Percentiles rank a stretch among this genome's conserved stretches.
Evolutionary conservation across 345 rosid genomes (phyloP).

Genomic region (Eucalyptus cloeziana): DNA sequence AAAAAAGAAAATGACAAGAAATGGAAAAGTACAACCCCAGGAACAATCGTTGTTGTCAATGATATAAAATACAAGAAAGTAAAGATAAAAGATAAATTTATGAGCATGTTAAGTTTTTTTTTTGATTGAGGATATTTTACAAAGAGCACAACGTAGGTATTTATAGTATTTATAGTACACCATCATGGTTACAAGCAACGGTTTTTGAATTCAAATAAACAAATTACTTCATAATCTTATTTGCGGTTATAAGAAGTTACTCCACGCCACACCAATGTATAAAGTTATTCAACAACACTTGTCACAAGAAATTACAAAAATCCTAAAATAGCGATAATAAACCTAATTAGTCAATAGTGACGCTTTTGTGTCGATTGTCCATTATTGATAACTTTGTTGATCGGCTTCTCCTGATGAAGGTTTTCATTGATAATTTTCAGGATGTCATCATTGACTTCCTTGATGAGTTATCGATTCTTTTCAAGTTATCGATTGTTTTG

Average conservation of each 20-base stretch:
- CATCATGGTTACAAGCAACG: background rate
- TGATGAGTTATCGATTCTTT: background rate
- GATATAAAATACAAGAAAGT: background rate
- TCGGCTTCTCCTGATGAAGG: background rate
- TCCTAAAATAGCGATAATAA: background rate
- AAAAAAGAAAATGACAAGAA: background rate
- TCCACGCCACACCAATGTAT: background rate
- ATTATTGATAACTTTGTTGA: background rate
- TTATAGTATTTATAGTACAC: background rate
- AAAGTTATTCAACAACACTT: background rate
- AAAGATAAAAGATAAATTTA: background rate
- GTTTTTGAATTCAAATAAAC: background rate
- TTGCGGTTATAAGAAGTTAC: rapidly evolving
- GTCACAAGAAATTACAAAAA: background rate
- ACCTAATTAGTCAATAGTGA: background rate
- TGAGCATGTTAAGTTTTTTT: background rate
- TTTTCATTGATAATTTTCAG: background rate
- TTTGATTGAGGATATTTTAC: background rate
- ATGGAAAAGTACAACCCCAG: background rate
- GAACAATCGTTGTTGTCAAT: background rate
- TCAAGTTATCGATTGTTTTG: background rate
- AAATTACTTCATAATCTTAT: background rate
- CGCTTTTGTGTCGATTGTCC: rapidly evolving
- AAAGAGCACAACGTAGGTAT: background rate
- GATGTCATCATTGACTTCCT: rapidly evolving